Percentiles rank a stretch among this genome's conserved stretches.
phyloP scores from a whole-genome alignment of 768 basidiomycete genomes.

The Leccinum longicurvipes region DNA sequence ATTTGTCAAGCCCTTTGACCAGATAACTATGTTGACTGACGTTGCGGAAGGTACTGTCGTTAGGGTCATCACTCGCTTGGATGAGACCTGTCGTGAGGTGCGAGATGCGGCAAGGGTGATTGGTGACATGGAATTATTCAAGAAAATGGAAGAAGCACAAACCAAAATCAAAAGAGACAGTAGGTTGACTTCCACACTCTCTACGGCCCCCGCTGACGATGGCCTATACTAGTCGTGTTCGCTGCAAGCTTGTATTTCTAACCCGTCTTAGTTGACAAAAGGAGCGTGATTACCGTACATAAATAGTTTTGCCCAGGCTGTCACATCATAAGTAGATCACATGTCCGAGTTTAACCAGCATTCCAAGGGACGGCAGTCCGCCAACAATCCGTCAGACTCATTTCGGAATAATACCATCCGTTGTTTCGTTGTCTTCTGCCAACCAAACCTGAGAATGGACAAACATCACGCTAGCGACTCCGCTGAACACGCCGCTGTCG shows the following conservation, averaged over 20 bases:
- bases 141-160: conserved; percentile 97
- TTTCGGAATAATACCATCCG: neutral
- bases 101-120: conserved; percentile 96
- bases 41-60: conserved; percentile 97
- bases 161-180: conserved; percentile 94
- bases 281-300: neutral
- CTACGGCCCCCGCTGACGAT: conserved; percentile 5
- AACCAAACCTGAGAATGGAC: conserved; percentile 11
- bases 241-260: conserved; percentile 88
- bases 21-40: conserved; percentile 90
- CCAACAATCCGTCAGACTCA: conserved; percentile 6
- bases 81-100: conserved; percentile 96
- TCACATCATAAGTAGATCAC: conserved; percentile 3
- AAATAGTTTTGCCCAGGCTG: neutral
- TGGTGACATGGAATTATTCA: conserved; percentile 92
- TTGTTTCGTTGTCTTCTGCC: conserved; percentile 1
- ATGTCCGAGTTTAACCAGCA: conserved; percentile 11
- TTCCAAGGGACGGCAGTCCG: conserved; percentile 16
- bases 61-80: conserved; percentile 89
- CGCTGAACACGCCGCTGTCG: neutral
- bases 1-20: conserved; percentile 78
- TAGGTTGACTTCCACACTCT: conserved; percentile 42
- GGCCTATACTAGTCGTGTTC: conserved; percentile 60
- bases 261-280: neutral
- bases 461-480: neutral